Conservation (phyloP, 352 stramenopile species). For the Phytopythium cucurbitacearum region DNA sequence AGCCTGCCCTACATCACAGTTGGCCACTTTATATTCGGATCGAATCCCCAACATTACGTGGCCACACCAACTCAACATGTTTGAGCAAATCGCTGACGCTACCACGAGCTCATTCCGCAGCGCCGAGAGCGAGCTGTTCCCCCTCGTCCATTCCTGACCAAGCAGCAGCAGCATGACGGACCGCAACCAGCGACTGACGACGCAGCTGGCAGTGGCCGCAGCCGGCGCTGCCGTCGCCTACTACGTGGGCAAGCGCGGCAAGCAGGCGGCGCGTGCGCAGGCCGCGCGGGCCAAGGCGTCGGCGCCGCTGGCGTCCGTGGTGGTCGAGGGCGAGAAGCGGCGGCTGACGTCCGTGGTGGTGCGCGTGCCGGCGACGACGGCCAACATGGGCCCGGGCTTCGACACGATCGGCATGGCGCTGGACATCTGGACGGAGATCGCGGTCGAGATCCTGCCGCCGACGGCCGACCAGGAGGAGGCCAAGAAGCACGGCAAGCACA, state of each 20-base stretch:
- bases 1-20: too few species aligned
- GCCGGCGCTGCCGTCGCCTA: constrained; percentile 55
- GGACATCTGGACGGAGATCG: constrained; percentile 99
- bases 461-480: constrained; percentile 9
- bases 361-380: constrained; percentile 96
- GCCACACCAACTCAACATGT: constrained; percentile 1
- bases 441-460: constrained; percentile 81
- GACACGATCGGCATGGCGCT: constrained; percentile 98
- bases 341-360: constrained; percentile 92
- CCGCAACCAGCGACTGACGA: constrained; percentile 25
- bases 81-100: constrained; percentile 12
- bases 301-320: constrained; percentile 15
- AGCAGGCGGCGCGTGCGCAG: constrained; percentile 23
- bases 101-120: background rate
- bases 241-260: constrained; percentile 53
- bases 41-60: too few species aligned
- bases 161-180: constrained; percentile 10
- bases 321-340: constrained; percentile 33
- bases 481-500: constrained; percentile 4
- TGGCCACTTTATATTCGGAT: too few species aligned
- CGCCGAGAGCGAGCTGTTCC: background rate
- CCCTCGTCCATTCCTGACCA: background rate
- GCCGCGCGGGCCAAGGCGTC: constrained; percentile 14
- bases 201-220: constrained; percentile 52
- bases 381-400: constrained; percentile 98